Evolutionary conservation across 2,329 filamentous ascomycete genomes (phyloP).

Genomic region (Blastomyces parvus): DNA sequence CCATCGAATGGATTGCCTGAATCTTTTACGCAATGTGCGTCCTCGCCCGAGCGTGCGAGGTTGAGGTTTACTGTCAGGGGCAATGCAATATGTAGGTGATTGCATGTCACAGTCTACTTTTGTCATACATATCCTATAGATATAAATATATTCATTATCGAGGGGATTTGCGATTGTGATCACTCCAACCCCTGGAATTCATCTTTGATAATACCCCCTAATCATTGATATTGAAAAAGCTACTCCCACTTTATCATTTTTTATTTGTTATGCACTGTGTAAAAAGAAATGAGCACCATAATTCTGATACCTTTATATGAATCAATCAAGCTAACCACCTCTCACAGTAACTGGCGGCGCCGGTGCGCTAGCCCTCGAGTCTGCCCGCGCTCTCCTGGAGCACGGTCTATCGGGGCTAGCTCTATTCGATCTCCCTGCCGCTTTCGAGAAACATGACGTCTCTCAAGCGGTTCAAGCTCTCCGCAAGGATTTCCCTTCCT

Average conservation of each 20-base stretch:
- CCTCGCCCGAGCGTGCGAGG: slow-evolving; percentile 21
- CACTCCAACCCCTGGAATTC: neutral
- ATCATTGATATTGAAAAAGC: neutral
- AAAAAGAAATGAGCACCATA: neutral
- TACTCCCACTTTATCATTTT: neutral
- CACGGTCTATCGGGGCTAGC: slow-evolving; percentile 53
- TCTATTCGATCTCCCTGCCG: slow-evolving; percentile 50
- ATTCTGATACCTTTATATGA: slow-evolving; percentile 4
- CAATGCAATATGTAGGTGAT: slow-evolving; percentile 23
- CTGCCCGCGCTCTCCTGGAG: slow-evolving; percentile 55
- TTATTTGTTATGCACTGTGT: neutral
- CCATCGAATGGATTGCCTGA: slow-evolving; percentile 24
- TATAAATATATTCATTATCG: neutral
- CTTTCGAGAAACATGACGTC: slow-evolving; percentile 28
- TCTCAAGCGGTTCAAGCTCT: slow-evolving; percentile 40
- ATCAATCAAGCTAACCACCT: slow-evolving; percentile 4
- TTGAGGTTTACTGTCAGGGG: slow-evolving; percentile 25
- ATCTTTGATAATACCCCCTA: neutral
- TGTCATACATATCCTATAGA: neutral
- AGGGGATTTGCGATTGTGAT: neutral
- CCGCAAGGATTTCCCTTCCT: slow-evolving; percentile 45
- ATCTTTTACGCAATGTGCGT: slow-evolving; percentile 16
- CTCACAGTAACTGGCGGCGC: slow-evolving; percentile 55
- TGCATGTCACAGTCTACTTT: neutral
- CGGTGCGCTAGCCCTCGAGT: slow-evolving; percentile 52